Evolutionary conservation across 805 yeast species (phyloP).

Genomic region (Ogataea pignaliae): DNA sequence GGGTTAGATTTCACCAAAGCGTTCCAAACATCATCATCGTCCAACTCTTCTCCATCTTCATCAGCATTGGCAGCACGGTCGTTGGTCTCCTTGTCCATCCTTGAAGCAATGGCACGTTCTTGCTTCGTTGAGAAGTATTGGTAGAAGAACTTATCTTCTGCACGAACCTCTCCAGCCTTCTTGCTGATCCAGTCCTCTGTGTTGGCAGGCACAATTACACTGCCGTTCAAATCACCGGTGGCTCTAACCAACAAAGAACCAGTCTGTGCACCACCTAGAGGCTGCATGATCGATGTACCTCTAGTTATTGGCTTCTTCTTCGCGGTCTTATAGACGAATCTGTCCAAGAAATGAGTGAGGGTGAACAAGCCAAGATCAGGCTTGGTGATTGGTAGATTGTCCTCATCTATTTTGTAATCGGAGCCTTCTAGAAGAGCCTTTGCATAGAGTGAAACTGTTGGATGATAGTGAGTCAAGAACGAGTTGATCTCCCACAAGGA

Average conservation of each 20-base stretch:
- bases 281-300: constrained; percentile 97
- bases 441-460: constrained; percentile 83
- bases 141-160: constrained; percentile 85
- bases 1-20: constrained; percentile 57
- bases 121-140: constrained; percentile 73
- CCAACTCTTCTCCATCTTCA: constrained; percentile 38
- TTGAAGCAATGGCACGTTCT: constrained; percentile 33
- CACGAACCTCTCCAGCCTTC: constrained; percentile 61
- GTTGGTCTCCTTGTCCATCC: constrained; percentile 40
- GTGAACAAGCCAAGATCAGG: constrained; percentile 92
- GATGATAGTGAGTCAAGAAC: constrained; percentile 82
- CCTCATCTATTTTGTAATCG: constrained; percentile 24
- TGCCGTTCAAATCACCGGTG: constrained; percentile 32
- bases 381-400: constrained; percentile 38
- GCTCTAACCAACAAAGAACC: constrained; percentile 65
- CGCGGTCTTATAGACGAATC: constrained; percentile 92
- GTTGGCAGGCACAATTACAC: constrained; percentile 66
- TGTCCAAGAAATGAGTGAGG: constrained; percentile 84
- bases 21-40: constrained; percentile 54
- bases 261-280: constrained; percentile 81
- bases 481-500: constrained; percentile 84
- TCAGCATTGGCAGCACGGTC: constrained; percentile 41
- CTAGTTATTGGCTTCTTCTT: constrained; percentile 68
- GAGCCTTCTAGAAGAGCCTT: constrained; percentile 51
- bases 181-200: constrained; percentile 78